A percentile compares a stretch with the other conserved stretches of the same genome.
Evolutionary conservation across 2,329 filamentous ascomycete species (phyloP).

Genomic region (Ophiocordyceps camponoti-floridani): DNA sequence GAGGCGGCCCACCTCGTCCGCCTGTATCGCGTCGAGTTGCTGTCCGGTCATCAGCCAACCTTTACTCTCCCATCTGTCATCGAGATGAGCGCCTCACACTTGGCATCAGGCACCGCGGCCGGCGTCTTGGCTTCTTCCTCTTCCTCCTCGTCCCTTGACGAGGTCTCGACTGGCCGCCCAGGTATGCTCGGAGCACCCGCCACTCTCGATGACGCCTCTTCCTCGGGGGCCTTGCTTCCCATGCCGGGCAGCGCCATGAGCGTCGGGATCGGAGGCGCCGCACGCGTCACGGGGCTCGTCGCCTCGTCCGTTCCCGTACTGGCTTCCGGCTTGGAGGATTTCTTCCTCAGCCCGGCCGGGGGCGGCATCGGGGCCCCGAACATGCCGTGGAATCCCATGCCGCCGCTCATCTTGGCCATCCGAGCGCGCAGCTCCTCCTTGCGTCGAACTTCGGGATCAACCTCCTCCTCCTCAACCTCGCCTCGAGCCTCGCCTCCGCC

Average conservation of each 20-base stretch:
- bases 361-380: constrained; percentile 59
- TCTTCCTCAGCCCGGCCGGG: constrained; percentile 35
- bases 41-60: constrained; percentile 12
- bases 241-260: constrained; percentile 58
- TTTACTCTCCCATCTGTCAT: background rate
- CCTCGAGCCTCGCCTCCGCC: constrained; percentile 43
- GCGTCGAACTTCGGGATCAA: constrained; percentile 73
- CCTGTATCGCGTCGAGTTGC: constrained; percentile 13
- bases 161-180: constrained; percentile 6
- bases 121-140: constrained; percentile 18
- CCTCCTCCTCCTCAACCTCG: constrained; percentile 55
- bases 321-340: constrained; percentile 24
- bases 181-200: constrained; percentile 13
- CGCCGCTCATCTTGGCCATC: constrained; percentile 97
- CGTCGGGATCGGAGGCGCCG: constrained; percentile 35
- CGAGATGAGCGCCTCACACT: constrained; percentile 6
- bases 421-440: constrained; percentile 79
- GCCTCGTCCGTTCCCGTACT: constrained; percentile 22
- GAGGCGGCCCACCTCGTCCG: constrained; percentile 33
- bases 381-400: constrained; percentile 93
- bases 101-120: constrained; percentile 9
- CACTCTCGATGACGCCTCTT: constrained; percentile 12
- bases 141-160: constrained; percentile 10
- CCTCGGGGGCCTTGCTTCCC: constrained; percentile 31
- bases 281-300: constrained; percentile 22